Conservation (phyloP, 129 eudicot species). For the Flaveria brownii region DNA sequence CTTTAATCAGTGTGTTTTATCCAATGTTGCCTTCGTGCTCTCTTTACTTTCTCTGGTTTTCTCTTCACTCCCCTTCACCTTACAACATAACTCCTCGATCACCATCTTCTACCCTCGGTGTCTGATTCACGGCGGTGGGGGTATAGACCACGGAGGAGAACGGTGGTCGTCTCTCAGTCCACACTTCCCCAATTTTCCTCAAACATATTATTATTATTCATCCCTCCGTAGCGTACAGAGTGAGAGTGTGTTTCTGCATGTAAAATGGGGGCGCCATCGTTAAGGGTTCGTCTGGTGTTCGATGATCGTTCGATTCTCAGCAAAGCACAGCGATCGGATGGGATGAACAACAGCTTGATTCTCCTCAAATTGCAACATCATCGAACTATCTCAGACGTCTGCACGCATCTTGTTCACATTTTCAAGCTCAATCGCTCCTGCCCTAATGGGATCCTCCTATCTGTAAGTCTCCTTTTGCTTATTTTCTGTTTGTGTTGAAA, state of each 20-base stretch:
- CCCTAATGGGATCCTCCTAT: slow-evolving; percentile 83
- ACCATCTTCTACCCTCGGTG: background rate
- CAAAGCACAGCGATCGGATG: slow-evolving; percentile 63
- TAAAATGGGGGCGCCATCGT: slow-evolving; percentile 35
- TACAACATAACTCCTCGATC: background rate
- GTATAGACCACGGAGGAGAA: slow-evolving; percentile 32
- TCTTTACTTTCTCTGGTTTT: background rate
- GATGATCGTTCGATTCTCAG: slow-evolving; percentile 57
- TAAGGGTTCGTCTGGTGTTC: slow-evolving; percentile 60
- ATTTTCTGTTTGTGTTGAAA: background rate
- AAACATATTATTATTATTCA: background rate
- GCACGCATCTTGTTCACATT: slow-evolving; percentile 52
- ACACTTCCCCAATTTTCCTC: slow-evolving; percentile 2
- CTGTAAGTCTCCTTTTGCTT: slow-evolving; percentile 44
- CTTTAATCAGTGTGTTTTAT: too few relatives aligned
- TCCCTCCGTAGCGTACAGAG: background rate
- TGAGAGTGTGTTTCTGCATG: slow-evolving; percentile 29
- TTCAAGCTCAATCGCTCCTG: slow-evolving; percentile 73
- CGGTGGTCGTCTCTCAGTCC: slow-evolving; percentile 9
- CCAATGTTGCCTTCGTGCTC: background rate
- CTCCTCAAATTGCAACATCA: slow-evolving; percentile 58
- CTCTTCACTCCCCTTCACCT: background rate
- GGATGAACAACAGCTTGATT: slow-evolving; percentile 65
- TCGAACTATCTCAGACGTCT: slow-evolving; percentile 55
- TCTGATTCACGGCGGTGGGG: slow-evolving; percentile 23